Evolutionary conservation across 768 basidiomycete genomes (phyloP).

Genomic region (Chalciporus chontae): DNA sequence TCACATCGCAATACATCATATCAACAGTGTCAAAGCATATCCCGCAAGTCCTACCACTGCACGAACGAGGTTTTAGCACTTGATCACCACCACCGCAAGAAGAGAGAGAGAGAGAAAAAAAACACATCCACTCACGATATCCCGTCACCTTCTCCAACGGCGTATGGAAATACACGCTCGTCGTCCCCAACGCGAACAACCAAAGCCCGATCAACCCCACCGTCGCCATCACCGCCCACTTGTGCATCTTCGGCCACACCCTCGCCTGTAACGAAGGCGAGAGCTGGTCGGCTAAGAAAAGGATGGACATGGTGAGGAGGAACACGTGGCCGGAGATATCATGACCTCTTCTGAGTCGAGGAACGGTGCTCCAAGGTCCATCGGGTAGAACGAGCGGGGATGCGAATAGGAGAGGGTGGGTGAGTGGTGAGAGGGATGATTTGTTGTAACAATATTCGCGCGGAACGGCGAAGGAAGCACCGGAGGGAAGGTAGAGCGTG

Average conservation of each 20-base stretch:
- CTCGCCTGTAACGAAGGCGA: conserved; percentile 45
- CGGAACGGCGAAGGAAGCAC: conserved; percentile 52
- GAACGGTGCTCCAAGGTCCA: conserved; percentile 44
- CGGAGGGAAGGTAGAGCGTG: conserved; percentile 57
- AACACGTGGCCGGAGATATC: conserved; percentile 95
- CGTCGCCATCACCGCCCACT: conserved; percentile 44
- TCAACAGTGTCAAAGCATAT: conserved; percentile 29
- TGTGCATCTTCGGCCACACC: conserved; percentile 44
- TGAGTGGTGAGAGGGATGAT: conserved; percentile 48
- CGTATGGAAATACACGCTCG: conserved; percentile 88
- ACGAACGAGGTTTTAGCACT: conserved; percentile 3
- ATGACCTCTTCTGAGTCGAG: conserved; percentile 75
- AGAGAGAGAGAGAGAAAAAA: too few species aligned
- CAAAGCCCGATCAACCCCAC: conserved; percentile 54
- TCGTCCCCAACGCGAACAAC: conserved; percentile 74
- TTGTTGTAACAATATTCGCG: conserved; percentile 52
- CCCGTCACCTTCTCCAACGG: conserved; percentile 87
- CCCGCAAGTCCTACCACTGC: conserved; percentile 38
- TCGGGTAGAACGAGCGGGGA: conserved; percentile 35
- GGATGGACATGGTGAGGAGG: conserved; percentile 71
- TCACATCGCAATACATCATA: conserved; percentile 5
- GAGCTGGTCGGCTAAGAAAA: conserved; percentile 80
- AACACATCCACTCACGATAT: conserved; percentile 52
- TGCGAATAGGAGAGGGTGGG: conserved; percentile 64
- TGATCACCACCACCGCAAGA: too few species aligned